Evolutionary conservation across 2,329 filamentous ascomycete species (phyloP).

Genomic region (Elsinoe perseae): DNA sequence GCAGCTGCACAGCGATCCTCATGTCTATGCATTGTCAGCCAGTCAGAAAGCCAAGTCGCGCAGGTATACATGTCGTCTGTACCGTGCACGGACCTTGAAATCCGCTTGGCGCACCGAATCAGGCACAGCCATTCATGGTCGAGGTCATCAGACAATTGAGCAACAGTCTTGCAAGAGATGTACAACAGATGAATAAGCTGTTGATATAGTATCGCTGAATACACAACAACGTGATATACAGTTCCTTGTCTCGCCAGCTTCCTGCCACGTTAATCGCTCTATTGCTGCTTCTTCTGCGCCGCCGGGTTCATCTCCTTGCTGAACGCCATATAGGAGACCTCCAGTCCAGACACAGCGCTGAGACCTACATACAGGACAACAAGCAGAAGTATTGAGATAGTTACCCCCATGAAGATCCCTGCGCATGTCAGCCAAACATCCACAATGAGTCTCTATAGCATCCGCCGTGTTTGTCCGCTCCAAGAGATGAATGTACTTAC

Average conservation of each 20-base stretch:
- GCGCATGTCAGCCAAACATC: background rate
- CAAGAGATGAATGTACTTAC: slow-evolving; percentile 43
- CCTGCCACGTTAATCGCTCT: background rate
- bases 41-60: too few species aligned
- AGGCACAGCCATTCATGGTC: too few species aligned
- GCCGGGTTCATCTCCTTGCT: slow-evolving; percentile 92
- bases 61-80: background rate
- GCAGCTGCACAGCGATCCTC: too few species aligned
- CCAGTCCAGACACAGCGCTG: slow-evolving; percentile 65
- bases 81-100: background rate
- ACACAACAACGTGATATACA: background rate
- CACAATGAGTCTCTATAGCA: too few species aligned
- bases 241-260: background rate
- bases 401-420: slow-evolving; percentile 85
- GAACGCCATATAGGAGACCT: slow-evolving; percentile 90
- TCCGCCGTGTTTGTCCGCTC: too few species aligned
- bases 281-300: slow-evolving; percentile 73
- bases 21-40: too few species aligned
- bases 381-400: slow-evolving; percentile 63
- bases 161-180: background rate
- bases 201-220: background rate
- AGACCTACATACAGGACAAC: slow-evolving; percentile 73
- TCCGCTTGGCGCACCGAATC: too few species aligned
- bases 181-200: background rate
- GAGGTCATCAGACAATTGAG: too few species aligned